phyloP scores from a whole-genome alignment of 768 basidiomycete genomes.

The Hydnomerulius pinastri region DNA sequence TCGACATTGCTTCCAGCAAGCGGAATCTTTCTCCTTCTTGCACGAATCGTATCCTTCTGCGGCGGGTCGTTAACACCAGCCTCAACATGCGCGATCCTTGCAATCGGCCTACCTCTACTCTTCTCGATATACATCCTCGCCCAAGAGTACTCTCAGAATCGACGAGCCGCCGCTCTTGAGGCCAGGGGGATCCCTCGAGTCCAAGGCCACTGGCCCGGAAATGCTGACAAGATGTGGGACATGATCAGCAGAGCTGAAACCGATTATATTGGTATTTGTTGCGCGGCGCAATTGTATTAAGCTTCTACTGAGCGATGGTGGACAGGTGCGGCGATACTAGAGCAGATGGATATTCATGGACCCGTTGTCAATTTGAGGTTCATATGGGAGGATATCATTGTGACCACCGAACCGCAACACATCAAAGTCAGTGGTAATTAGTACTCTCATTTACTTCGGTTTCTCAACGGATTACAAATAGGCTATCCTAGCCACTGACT shows the following conservation, averaged over 20 bases:
- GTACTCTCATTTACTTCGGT: neutral
- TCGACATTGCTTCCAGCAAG: constrained; percentile 14
- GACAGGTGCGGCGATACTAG: constrained; percentile 26
- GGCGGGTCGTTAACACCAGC: constrained; percentile 13
- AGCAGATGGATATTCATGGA: constrained; percentile 27
- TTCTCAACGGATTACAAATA: constrained; percentile 15
- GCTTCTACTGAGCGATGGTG: neutral
- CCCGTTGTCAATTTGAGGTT: constrained; percentile 43
- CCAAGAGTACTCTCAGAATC: constrained; percentile 8
- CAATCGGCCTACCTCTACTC: constrained; percentile 1
- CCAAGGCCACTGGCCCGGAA: constrained; percentile 35
- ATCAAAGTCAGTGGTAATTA: constrained; percentile 31
- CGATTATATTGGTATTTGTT: constrained; percentile 38
- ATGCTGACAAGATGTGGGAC: constrained; percentile 32
- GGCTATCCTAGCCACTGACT: constrained; percentile 45
- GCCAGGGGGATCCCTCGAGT: constrained; percentile 34
- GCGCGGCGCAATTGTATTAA: neutral
- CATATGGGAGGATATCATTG: constrained; percentile 48
- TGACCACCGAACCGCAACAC: constrained; percentile 54
- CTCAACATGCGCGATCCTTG: constrained; percentile 7
- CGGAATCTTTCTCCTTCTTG: constrained; percentile 14
- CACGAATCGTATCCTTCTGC: constrained; percentile 5
- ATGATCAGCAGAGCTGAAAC: constrained; percentile 19
- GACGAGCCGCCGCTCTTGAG: constrained; percentile 21
- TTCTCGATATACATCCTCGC: constrained; percentile 1